A percentile compares a stretch with the other conserved stretches of the same genome.
Evolutionary conservation across 2,329 filamentous ascomycete species (phyloP).

Genomic region (Aphanoascus verrucosus): DNA sequence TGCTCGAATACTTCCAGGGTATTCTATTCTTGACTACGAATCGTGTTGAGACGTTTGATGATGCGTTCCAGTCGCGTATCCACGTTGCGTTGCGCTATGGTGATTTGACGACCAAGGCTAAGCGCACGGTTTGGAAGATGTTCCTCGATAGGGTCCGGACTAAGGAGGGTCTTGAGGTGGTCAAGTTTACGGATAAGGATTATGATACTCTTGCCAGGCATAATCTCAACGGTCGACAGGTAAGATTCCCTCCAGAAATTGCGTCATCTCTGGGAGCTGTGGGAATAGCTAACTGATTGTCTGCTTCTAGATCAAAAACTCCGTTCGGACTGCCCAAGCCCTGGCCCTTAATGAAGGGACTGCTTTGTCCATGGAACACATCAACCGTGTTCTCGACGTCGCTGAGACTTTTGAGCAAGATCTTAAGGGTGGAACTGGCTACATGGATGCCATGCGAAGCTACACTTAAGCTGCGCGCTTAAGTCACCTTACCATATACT

Average conservation of each 20-base stretch:
- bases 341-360: constrained; percentile 66
- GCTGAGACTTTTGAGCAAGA: constrained; percentile 74
- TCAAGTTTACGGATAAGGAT: constrained; percentile 48
- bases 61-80: constrained; percentile 79
- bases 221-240: constrained; percentile 58
- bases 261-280: not conserved
- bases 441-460: constrained; percentile 72
- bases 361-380: constrained; percentile 64
- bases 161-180: constrained; percentile 48
- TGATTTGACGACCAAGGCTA: constrained; percentile 59
- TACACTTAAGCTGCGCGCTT: constrained; percentile 42
- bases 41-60: constrained; percentile 74
- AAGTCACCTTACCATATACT: not conserved
- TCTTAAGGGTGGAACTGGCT: constrained; percentile 68
- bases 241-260: constrained; percentile 25
- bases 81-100: constrained; percentile 77
- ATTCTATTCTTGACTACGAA: constrained; percentile 87
- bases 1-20: constrained; percentile 85
- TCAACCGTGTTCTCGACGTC: constrained; percentile 73
- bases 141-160: constrained; percentile 64
- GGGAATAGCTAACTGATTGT: constrained; percentile 2
- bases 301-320: constrained; percentile 66
- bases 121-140: constrained; percentile 70
- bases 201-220: constrained; percentile 55
- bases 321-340: constrained; percentile 70